Conservation (phyloP, 1,284 basidiomycete species). For the Ceratobasidium papillatum region DNA sequence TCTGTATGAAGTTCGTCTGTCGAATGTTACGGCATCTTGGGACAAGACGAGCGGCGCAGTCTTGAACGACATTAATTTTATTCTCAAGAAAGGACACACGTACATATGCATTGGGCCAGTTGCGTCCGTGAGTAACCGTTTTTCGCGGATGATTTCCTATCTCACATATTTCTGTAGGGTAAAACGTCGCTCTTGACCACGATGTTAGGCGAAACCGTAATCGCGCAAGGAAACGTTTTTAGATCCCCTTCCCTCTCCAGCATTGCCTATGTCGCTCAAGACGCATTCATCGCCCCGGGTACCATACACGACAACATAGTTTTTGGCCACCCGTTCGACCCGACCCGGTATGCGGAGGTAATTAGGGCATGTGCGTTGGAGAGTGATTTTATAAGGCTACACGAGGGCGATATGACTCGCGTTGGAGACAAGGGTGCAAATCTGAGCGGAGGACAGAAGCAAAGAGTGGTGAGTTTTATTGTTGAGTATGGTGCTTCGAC, state of each 20-base stretch:
- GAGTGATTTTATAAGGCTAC: conserved; percentile 37
- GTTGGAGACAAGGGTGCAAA: conserved; percentile 45
- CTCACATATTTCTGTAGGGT: conserved; percentile 9
- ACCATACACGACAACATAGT: conserved; percentile 48
- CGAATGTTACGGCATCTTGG: conserved; percentile 28
- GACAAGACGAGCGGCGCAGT: conserved; percentile 17
- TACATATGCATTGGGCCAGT: conserved; percentile 47
- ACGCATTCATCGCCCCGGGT: conserved; percentile 48
- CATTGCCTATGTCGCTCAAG: conserved; percentile 49
- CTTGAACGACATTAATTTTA: conserved; percentile 40
- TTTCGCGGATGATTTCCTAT: neutral
- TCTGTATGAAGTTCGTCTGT: neutral
- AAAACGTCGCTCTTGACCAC: conserved; percentile 40
- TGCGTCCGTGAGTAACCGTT: conserved; percentile 43
- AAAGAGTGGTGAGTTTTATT: conserved; percentile 47
- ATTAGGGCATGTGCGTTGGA: conserved; percentile 46
- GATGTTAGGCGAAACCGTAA: conserved; percentile 39
- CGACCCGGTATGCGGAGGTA: conserved; percentile 47
- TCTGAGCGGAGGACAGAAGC: conserved; percentile 49
- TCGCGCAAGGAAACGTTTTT: neutral
- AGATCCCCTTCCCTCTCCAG: neutral
- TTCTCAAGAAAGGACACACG: conserved; percentile 38
- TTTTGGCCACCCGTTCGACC: conserved; percentile 42
- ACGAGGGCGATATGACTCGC: conserved; percentile 42
- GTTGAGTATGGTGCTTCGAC: neutral